Base-by-base conservation (phyloP, 2,329 filamentous ascomycete species). In the Reticulascus tulasneorum region DNA sequence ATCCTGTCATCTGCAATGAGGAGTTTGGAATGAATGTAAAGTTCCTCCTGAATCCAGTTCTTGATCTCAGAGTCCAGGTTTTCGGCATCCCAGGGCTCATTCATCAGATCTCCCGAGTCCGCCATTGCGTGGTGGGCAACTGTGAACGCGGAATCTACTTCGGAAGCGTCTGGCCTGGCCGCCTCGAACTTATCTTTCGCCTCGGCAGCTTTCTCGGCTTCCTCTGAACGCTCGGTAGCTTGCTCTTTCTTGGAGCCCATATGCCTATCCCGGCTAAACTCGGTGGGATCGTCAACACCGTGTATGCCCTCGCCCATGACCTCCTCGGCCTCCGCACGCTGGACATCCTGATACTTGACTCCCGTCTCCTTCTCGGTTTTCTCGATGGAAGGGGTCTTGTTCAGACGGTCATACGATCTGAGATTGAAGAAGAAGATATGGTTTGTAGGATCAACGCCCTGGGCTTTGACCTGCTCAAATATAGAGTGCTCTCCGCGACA, bases 401-500 rank as follows among this genome's bases (percentile, higher is more conserved):
- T 94, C 42, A 98, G 73, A 11, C 93, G 85, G 57, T 97, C 93
- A 55, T 94, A 98, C 2, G 85, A 89, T 15, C 93, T 78, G 25
- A 98, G 67, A 49, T 97, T 97, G 72, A 97, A 98, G 54, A 94
- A 75, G 63, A 94, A 96, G 21, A 98, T 81, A 60, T 97, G 77
- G 42, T 96, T 53, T 0, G 53, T 75, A 0, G 90, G 88, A 49
- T 96, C 81, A 2, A 93, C 77, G 2, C 86, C 89, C 44, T 85
- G 71, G 7, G 76, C 77, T 37, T 61, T 62, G 38, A 96, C 79
- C 54, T 85, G 82, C 24, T 78, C 88, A 50, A 85, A 93, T 34
- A 98, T 97, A 5, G 88, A 95, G 55, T 97, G 73, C 46, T 94
- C 84, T 6, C 93, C 93, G 28, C 93, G 83, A 53, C 84, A 87